Percentiles rank a stretch among this genome's conserved stretches.
Evolutionary conservation across 441 rosid genomes (phyloP).

Genomic region (Populus hybrid): DNA sequence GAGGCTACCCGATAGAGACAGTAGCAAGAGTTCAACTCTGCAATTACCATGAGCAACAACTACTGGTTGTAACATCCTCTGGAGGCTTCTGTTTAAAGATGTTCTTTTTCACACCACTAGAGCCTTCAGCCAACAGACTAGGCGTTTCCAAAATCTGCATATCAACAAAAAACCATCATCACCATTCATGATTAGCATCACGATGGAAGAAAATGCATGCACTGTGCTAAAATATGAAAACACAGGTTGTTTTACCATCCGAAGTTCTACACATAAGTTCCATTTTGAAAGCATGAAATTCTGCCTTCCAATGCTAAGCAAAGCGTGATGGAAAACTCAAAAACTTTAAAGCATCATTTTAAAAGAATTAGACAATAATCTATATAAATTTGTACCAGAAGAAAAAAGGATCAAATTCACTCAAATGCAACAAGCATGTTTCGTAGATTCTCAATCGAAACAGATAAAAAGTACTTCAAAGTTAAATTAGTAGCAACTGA

Average conservation of each 20-base stretch:
- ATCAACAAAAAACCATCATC: conserved; percentile 3
- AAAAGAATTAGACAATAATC: too few species aligned
- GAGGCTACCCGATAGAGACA: not conserved
- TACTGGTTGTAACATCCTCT: conserved; percentile 42
- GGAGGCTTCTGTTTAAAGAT: conserved; percentile 76
- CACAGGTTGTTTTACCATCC: not conserved
- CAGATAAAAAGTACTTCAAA: not conserved
- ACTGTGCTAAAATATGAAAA: not conserved
- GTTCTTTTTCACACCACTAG: conserved; percentile 55
- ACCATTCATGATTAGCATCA: not conserved
- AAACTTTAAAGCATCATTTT: too few species aligned
- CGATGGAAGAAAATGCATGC: not conserved
- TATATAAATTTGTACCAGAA: too few species aligned
- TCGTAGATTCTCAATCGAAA: too few species aligned
- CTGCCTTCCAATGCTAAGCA: not conserved
- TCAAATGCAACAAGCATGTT: too few species aligned
- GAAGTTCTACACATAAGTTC: not conserved
- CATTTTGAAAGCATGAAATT: not conserved
- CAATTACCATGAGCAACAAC: conserved; percentile 62
- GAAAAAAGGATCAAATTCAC: too few species aligned
- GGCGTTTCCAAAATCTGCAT: conserved; percentile 88
- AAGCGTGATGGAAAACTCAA: too few species aligned
- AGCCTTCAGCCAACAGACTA: conserved; percentile 47
- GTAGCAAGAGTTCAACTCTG: not conserved
- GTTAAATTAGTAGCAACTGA: not conserved